These are phyloP conservation scores for Eustoma russellianum DNA, from an alignment of 257 asterid genomes.

Conservation along the genomic window DNA sequence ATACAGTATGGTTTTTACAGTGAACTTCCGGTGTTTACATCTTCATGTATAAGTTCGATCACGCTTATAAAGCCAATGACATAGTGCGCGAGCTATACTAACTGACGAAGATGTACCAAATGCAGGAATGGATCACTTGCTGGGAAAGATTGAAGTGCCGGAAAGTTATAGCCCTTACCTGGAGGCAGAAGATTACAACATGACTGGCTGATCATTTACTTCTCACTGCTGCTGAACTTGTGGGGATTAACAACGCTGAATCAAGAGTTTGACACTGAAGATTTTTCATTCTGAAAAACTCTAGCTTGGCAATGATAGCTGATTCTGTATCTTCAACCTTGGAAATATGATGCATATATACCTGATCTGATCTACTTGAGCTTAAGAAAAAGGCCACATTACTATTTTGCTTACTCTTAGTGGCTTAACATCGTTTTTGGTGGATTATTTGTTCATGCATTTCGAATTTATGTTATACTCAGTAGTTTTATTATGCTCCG, in stretches of 20 bases:
- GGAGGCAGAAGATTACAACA: constrained; percentile 40
- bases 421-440: neutral
- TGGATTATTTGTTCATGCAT: constrained; percentile 6
- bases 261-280: constrained; percentile 7
- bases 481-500: neutral
- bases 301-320: constrained; percentile 2
- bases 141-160: constrained; percentile 44
- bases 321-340: constrained; percentile 1
- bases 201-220: constrained; percentile 26
- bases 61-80: no score
- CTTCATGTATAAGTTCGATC: neutral
- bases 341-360: neutral
- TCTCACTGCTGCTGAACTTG: constrained; percentile 1
- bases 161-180: constrained; percentile 44
- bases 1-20: no score
- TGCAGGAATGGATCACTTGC: constrained; percentile 47
- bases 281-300: neutral
- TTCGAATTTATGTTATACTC: neutral
- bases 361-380: constrained; percentile 2
- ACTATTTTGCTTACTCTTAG: constrained; percentile 1
- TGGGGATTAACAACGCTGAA: constrained; percentile 8
- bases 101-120: neutral
- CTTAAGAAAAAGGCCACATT: neutral
- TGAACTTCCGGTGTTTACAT: neutral
- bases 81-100: no score